Evolutionary conservation across 139 green algal genomes (phyloP), one percentile per base, ranked within the genome.

Genomic region (Chlorella sp.): DNA sequence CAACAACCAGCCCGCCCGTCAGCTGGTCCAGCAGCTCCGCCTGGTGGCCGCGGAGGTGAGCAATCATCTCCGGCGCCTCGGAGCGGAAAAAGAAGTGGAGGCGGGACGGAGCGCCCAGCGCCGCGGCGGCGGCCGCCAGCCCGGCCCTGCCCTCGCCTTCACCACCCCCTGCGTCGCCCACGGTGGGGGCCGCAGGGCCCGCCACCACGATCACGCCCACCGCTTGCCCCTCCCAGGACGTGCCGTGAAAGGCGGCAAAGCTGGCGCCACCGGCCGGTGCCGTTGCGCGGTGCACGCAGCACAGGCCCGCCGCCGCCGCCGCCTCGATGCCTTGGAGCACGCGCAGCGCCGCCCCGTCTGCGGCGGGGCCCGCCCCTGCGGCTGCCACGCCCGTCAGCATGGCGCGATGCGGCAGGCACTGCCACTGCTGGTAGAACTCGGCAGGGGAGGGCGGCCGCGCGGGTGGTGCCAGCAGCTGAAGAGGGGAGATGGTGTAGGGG

Each of bases 381-480:
- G 21, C 29, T 67, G 60, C 9, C 60, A 67, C 9, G 29, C 33
- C 19, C 14, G n/a, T n/a, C n/a, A 76, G 67, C 56, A 65, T 42
- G 8, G 73, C 73, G 7, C 72, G 56, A 36, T 81, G 40, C 17
- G 79, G 73, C 51, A 84, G 56, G 9, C 73, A 64, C 65, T 85
- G 79, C 79, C 79, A 85, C 17, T 63, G 73, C 67, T 85, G 79
- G 60, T 80, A 85, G 33, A 85, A 85, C 67, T 85, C 74, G 31
- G 74, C 53, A 0, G 67, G 56, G 41, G 43, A 67, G 23, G 79
- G 42, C 36, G 79, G 41, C 60, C 69, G 67, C 48, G 43, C 42
- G 66, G 79, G 58, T 0, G 73, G 73, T 17, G 58, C 45, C 66
- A 85, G 71, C 36, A 85, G 53, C 40, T 75, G 42, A 36, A 76